phyloP scores from a whole-genome alignment of 1,139 yeast species.

The Schizosaccharomyces versatilis region DNA sequence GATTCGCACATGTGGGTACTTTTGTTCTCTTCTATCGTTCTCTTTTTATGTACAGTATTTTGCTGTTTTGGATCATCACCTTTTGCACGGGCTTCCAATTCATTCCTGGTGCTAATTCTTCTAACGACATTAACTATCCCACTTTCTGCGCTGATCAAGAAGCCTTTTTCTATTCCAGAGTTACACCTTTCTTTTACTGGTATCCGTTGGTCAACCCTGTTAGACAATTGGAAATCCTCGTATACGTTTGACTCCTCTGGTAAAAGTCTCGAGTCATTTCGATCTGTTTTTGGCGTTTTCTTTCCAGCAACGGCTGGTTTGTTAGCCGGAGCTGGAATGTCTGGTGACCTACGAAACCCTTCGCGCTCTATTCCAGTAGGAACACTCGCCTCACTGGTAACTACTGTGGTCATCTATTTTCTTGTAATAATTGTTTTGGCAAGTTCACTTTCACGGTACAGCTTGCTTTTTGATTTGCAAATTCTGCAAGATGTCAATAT shows the following conservation, averaged over 20 bases:
- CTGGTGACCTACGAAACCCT: conserved; percentile 76
- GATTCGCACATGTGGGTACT: conserved; percentile 30
- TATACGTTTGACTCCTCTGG: conserved; percentile 89
- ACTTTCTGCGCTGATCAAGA: conserved; percentile 41
- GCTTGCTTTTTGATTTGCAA: conserved; percentile 56
- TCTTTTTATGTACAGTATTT: conserved; percentile 51
- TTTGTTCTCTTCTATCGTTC: conserved; percentile 39
- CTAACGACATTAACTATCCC: conserved; percentile 68
- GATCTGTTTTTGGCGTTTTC: conserved; percentile 74
- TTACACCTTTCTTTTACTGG: background rate
- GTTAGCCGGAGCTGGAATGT: conserved; percentile 97
- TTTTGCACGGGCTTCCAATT: conserved; percentile 65
- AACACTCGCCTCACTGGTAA: conserved; percentile 54
- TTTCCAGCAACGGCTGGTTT: conserved; percentile 97
- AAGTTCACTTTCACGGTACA: conserved; percentile 50
- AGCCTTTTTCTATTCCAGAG: conserved; percentile 25
- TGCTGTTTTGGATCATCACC: conserved; percentile 66
- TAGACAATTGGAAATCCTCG: conserved; percentile 45
- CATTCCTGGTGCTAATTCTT: conserved; percentile 46
- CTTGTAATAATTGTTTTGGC: conserved; percentile 64
- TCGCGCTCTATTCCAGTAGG: conserved; percentile 79
- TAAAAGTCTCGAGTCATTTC: conserved; percentile 57
- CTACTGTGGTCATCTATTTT: conserved; percentile 55
- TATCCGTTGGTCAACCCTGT: conserved; percentile 14
- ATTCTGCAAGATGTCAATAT: conserved; percentile 62